Conservation (phyloP, 2,329 filamentous ascomycete species). For the Colletotrichum chlorophyti region DNA sequence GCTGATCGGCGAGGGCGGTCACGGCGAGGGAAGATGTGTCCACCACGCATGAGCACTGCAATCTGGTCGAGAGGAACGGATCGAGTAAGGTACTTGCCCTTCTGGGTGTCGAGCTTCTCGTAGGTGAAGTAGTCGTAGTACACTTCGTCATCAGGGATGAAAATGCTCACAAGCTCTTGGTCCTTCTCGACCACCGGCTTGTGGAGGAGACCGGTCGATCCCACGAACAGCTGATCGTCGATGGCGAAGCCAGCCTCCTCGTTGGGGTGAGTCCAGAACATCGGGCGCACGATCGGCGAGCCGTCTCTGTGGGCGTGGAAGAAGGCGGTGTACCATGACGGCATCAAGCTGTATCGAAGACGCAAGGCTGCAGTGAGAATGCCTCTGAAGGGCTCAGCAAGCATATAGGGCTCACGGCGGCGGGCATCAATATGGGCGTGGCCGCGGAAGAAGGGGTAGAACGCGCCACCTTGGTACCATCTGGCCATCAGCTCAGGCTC, state of each 20-base stretch:
- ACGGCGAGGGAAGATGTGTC: constrained; percentile 89
- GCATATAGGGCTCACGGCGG: constrained; percentile 89
- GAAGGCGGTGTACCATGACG: constrained; percentile 97
- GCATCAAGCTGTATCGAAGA: constrained; percentile 86
- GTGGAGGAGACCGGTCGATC: constrained; percentile 85
- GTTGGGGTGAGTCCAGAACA: constrained; percentile 89
- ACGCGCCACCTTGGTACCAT: constrained; percentile 96
- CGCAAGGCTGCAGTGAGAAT: constrained; percentile 90
- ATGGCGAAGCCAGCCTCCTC: constrained; percentile 88
- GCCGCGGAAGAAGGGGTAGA: constrained; percentile 97
- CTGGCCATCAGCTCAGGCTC: constrained; percentile 88
- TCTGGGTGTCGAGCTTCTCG: constrained; percentile 71
- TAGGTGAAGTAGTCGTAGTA: constrained; percentile 98
- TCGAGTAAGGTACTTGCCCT: constrained; percentile 74
- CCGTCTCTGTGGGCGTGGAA: constrained; percentile 84
- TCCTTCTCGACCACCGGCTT: constrained; percentile 88
- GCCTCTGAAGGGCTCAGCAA: constrained; percentile 81
- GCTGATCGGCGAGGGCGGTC: constrained; percentile 87
- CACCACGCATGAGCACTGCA: constrained; percentile 89
- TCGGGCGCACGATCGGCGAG: constrained; percentile 86
- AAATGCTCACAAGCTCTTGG: constrained; percentile 76
- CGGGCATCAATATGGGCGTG: constrained; percentile 97
- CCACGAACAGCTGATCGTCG: constrained; percentile 94
- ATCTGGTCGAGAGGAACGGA: constrained; percentile 84
- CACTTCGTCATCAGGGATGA: constrained; percentile 85